Base-by-base conservation (phyloP, 768 basidiomycete genomes). In the Trichaptum fuscoviolaceum region DNA sequence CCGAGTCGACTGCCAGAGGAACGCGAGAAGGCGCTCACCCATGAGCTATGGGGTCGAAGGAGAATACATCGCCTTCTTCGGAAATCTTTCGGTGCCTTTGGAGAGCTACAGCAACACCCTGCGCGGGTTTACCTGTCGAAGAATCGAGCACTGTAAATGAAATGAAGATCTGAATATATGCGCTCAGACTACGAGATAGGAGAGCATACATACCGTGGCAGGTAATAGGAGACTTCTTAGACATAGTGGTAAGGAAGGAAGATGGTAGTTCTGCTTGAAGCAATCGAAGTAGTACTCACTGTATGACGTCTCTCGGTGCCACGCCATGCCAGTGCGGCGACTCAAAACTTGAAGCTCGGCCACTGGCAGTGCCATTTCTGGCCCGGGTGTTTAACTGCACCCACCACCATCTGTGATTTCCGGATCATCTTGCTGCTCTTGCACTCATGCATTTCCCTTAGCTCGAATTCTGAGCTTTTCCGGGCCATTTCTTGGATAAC, bases 91-190 rank as follows among this genome's bases (percentile, higher is more conserved):
- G 79, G 57, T 83, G 79, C 25, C 80, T 73, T 69, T 92, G 87
- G 18, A 96, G 81, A 36, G 76, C 77, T 65, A 96, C 85, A 9
- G 78, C 75, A 23, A 96, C 85, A 8, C 86, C 89, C 64, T 83
- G 75, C 0, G 91, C 95, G 20, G 95, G 95, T 71, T 85, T 92
- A 26, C 95, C 95, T 0, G 84, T 80, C 10, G 92, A 90, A 0
- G 92, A 86, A 74, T 97, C 95, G 69, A 97, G 88, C 20, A 96
- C 95, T 96, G 67, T 61, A 10, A 30, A 20, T 12, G 30, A 42
- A n/a, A 12, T 18, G 20, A 35, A 26, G 9, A n/a, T 18, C 25
- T 62, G 35, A 60, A 59, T 30, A 1, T 36, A 23, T 36, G 35
- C 18, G n/a, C 6, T 57, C 62, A 63, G 36, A 24, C 34, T 63